A percentile compares a stretch with the other conserved stretches of the same genome.
Evolutionary conservation across 139 green algal genomes (phyloP).

Genomic region (Chlorella sp.): DNA sequence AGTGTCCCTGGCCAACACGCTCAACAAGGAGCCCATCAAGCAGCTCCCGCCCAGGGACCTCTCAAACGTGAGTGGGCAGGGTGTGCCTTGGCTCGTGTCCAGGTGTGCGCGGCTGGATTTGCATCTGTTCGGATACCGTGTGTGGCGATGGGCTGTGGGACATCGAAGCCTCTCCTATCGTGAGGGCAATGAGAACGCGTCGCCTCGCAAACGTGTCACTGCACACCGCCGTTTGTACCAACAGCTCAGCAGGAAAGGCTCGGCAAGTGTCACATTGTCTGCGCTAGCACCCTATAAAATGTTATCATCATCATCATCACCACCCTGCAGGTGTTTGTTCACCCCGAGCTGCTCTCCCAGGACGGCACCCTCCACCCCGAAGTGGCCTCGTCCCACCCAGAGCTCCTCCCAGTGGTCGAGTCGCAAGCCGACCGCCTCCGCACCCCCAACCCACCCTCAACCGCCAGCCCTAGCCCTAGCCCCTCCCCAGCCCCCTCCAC

Average conservation of each 20-base stretch:
- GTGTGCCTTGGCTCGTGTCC: background rate
- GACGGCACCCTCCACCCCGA: conserved; percentile 6
- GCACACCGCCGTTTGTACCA: too few relatives aligned
- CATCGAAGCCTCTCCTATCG: too few relatives aligned
- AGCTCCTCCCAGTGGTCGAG: background rate
- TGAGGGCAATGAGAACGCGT: too few relatives aligned
- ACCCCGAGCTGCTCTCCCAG: conserved; percentile 4
- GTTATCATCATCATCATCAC: too few relatives aligned
- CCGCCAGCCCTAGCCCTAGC: background rate
- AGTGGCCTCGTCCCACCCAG: background rate
- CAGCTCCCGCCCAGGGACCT: background rate
- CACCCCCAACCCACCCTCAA: background rate
- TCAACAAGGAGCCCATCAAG: background rate
- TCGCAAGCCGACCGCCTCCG: too few relatives aligned
- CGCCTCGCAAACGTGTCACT: too few relatives aligned
- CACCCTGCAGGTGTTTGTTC: conserved; percentile 10
- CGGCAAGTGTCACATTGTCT: too few relatives aligned
- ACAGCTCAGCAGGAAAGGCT: too few relatives aligned
- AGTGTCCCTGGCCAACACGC: background rate
- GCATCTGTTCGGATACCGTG: background rate
- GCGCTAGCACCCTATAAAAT: too few relatives aligned
- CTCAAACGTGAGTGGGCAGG: background rate
- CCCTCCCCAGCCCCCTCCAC: background rate
- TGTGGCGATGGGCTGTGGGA: background rate
- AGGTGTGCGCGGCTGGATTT: background rate